phyloP scores from a whole-genome alignment of 1,139 yeast species.

The Kodamaea ohmeri region DNA sequence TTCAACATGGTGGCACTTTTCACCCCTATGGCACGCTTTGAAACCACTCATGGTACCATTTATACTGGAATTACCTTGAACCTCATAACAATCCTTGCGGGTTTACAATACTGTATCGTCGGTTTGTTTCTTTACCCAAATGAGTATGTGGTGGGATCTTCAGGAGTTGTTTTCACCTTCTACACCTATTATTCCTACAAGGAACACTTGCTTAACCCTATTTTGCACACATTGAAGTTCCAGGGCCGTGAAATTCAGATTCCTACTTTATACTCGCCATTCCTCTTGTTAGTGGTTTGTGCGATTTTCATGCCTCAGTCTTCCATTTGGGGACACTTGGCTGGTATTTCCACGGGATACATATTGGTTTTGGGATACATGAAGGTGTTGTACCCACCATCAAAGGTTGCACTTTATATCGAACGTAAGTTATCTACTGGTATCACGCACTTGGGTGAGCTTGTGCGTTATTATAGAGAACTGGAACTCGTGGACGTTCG shows the following conservation, averaged over 20 bases:
- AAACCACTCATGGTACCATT: slow-evolving; percentile 76
- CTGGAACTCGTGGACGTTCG: slow-evolving; percentile 49
- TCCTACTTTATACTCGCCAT: slow-evolving; percentile 65
- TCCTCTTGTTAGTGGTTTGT: slow-evolving; percentile 48
- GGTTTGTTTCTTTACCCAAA: slow-evolving; percentile 56
- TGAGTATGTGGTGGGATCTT: slow-evolving; percentile 59
- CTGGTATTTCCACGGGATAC: slow-evolving; percentile 42
- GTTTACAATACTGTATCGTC: slow-evolving; percentile 58
- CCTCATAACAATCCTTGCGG: slow-evolving; percentile 68
- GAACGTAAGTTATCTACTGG: slow-evolving; percentile 52
- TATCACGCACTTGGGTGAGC: slow-evolving; percentile 53
- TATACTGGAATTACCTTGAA: slow-evolving; percentile 83
- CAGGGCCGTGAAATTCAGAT: slow-evolving; percentile 34
- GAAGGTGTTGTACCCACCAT: slow-evolving; percentile 61
- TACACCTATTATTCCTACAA: slow-evolving; percentile 60
- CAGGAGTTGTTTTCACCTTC: slow-evolving; percentile 77
- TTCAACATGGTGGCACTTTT: slow-evolving; percentile 59
- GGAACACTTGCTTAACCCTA: slow-evolving; percentile 54
- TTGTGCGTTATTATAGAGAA: slow-evolving; percentile 56
- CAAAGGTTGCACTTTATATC: slow-evolving; percentile 60
- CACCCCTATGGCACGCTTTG: slow-evolving; percentile 68
- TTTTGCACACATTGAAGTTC: slow-evolving; percentile 26
- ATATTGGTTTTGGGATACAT: slow-evolving; percentile 57
- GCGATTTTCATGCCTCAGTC: slow-evolving; percentile 55
- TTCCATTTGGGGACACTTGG: slow-evolving; percentile 71